Base-by-base conservation (phyloP, 352 stramenopile species). In the Phytophthora ohioensis region DNA sequence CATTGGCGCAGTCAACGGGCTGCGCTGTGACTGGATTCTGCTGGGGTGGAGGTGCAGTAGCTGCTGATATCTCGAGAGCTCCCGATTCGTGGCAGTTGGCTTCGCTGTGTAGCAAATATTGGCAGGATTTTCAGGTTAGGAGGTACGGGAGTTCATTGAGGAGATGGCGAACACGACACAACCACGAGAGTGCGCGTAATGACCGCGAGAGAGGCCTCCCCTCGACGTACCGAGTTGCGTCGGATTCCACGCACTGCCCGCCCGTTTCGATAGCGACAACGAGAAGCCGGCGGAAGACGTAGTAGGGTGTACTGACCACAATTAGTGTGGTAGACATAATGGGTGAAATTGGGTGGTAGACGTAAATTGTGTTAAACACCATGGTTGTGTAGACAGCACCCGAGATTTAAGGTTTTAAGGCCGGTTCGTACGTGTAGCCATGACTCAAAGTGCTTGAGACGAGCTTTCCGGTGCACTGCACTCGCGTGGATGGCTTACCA, bases 181-280 rank as follows among this genome's bases (percentile, higher is more conserved):
- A 31, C 13, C 34, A 42, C 10, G 12, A 42, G 31, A 54, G 46
- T 17, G 5, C 34, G 31, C 3, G 38, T 47, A 6, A 27, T 11
- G 8, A 35, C 27, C 12, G 51, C 38, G 35, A 60, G 32, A 65
- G 45, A 65, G 46, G 46, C 46, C 13, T 65, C 48, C 53, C 60
- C 41, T 70, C 35, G 15, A 70, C 67, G 46, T 74, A 74, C 67
- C 57, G 30, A 72, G 57, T 54, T 65, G 39, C 64, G 9, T 4
- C 65, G 30, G n/a, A 65, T 60, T 69, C 45, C 67, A 66, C 34
- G 54, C 27, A 51, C 59, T 13, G 42, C 45, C 21, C 49, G 47
- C 59, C 61, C 49, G 61, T 67, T 62, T 61, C 49, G 47, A 43
- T 27, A 27, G 21, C 21, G 21, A 27, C 21, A 27, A 49, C n/a